Conservation (phyloP, 768 basidiomycete species). For the Russula foetens region DNA sequence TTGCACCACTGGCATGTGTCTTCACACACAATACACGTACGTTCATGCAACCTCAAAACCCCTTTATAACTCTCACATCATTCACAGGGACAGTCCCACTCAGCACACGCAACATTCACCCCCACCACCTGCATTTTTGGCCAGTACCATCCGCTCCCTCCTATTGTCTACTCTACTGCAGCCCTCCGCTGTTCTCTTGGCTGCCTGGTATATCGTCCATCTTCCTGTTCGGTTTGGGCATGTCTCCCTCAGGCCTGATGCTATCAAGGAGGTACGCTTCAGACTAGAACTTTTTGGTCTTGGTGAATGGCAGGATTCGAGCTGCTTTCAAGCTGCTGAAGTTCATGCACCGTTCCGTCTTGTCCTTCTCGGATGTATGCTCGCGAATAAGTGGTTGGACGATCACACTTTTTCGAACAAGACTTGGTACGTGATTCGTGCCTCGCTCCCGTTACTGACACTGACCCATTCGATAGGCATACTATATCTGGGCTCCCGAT, state of each 20-base stretch:
- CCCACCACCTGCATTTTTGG: slow-evolving; percentile 45
- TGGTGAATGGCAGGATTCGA: slow-evolving; percentile 31
- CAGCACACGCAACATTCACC: slow-evolving; percentile 33
- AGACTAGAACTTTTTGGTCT: slow-evolving; percentile 50
- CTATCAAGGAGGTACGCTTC: slow-evolving; percentile 54
- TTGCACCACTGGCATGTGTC: slow-evolving; percentile 61
- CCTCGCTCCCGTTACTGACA: neutral
- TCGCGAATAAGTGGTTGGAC: slow-evolving; percentile 84
- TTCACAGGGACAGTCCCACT: slow-evolving; percentile 8
- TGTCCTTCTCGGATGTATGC: slow-evolving; percentile 73
- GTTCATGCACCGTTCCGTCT: slow-evolving; percentile 62
- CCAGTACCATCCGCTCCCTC: slow-evolving; percentile 59
- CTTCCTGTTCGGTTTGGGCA: slow-evolving; percentile 63
- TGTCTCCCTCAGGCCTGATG: slow-evolving; percentile 41
- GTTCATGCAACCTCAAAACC: slow-evolving; percentile 24
- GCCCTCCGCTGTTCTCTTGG: slow-evolving; percentile 71
- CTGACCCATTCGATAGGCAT: slow-evolving; percentile 43
- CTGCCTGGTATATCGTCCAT: slow-evolving; percentile 75
- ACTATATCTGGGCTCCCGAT: slow-evolving; percentile 72
- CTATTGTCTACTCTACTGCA: slow-evolving; percentile 73
- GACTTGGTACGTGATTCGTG: slow-evolving; percentile 53
- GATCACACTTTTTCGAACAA: slow-evolving; percentile 88
- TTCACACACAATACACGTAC: slow-evolving; percentile 52
- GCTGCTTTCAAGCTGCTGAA: slow-evolving; percentile 45
- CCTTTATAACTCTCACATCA: neutral